Percentiles rank a stretch among this genome's conserved stretches.
These are phyloP conservation scores for Artemisia argyi DNA, from an alignment of 129 eudicot species.

Conservation along the genomic window DNA sequence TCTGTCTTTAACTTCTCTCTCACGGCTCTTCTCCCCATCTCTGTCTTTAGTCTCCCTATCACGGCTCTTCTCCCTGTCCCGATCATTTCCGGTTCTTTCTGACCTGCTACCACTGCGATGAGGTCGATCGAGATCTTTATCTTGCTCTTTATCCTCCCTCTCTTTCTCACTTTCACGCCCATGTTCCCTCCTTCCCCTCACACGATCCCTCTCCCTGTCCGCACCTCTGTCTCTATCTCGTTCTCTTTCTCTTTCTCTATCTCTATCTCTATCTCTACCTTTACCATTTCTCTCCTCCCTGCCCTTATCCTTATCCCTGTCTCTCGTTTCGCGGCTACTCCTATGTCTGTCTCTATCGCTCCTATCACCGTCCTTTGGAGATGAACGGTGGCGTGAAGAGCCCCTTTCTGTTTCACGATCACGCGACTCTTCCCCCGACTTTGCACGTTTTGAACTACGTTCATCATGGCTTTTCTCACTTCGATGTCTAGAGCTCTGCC, in stretches of 20 bases:
- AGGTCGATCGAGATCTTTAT: conserved; percentile 42
- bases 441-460: conserved; percentile 53
- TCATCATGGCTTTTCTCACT: conserved; percentile 50
- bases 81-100: conserved; percentile 56
- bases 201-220: conserved; percentile 45
- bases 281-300: conserved; percentile 52
- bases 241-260: too few relatives aligned
- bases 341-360: conserved; percentile 60
- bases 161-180: conserved; percentile 46
- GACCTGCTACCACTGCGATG: conserved; percentile 53
- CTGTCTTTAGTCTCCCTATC: conserved; percentile 35
- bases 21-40: conserved; percentile 33
- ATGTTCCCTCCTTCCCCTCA: conserved; percentile 47
- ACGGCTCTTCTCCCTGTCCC: conserved; percentile 45
- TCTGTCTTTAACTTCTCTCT: conserved; percentile 37
- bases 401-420: conserved; percentile 70
- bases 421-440: conserved; percentile 56
- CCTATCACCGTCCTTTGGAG: conserved; percentile 65
- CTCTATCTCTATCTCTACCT: conserved; percentile 43
- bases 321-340: conserved; percentile 66
- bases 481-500: conserved; percentile 61
- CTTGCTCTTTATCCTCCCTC: conserved; percentile 36
- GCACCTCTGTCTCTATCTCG: conserved; percentile 34
- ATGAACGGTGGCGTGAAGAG: conserved; percentile 53
- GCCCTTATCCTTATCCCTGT: conserved; percentile 39